Evolutionary conservation across 2,329 filamentous ascomycete genomes (phyloP), one percentile per base, ranked within the genome.

Genomic region (Byssochlamys sp.): DNA sequence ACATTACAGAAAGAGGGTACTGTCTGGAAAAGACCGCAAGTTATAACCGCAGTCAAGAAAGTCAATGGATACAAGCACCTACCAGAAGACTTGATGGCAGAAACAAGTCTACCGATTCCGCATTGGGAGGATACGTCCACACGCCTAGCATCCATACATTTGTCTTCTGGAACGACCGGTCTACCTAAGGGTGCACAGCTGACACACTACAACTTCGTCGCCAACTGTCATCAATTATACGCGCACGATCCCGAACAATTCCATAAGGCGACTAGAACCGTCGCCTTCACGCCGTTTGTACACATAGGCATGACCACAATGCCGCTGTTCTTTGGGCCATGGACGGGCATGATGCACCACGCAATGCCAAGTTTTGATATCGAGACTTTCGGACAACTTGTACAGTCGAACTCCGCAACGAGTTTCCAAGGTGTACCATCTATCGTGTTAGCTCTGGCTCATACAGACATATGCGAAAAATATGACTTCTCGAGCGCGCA

Each of bases 131-230:
- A 77, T 56, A 75, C 73, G 0, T 55, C 63, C 0, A 59, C 60
- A 12, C 69, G 72, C 14, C 59, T 74, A 4, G 74, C 74, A 3
- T 73, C 73, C 1, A 75, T 76, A 24, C 73, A 76, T 52, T 58
- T 67, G 19, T 64, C 61, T 24, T 57, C 52, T 12, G 61, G 81
- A 1, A 83, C 81, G 0, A 83, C 81, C 0, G 80, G 79, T 2
- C 64, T 81, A 2, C 81, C 81, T 1, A 84, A 84, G 62, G 79
- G 78, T 1, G 79, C 80, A 12, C 75, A 76, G 63, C 69, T 83
- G 31, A 77, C 78, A 0, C 82, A 84, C 63, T 70, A 74, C 59
- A 82, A 82, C 58, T 71, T 81, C 48, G 71, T 79, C 24, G 77
- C 80, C 0, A 60, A 58, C 26, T 45, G 48, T 14, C 61, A 57